Evolutionary conservation across 495 filamentous ascomycete genomes (phyloP), one percentile per base, ranked within the genome.

Genomic region (Penicillium cinerascens): DNA sequence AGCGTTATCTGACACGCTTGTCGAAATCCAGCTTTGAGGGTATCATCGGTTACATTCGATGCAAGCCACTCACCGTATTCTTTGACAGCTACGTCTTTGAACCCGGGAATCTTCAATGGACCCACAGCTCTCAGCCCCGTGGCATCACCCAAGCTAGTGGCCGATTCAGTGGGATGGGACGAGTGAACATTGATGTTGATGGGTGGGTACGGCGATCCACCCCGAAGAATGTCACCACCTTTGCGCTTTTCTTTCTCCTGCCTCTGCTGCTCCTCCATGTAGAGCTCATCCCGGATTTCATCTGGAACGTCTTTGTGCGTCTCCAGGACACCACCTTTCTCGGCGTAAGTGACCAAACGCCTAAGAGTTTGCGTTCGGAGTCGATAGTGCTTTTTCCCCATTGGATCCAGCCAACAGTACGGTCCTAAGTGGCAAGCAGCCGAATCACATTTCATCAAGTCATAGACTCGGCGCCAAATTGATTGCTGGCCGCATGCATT

Each of bases 301-400:
- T 58, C 41, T 1, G 58, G 64, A 27, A 71, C 53, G 50, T 71
- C 63, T 41, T 61, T 56, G 42, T 70, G 56, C 1, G 50, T 57
- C 43, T 63, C 44, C 3, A 66, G 38, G 16, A 43, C 44, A 22
- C 59, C 51, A 46, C 54, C 59, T 40, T 61, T 50, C 23, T 67
- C 49, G 1, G 58, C 61, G 26, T 54, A 63, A n/a, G 56, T 38
- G 26, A 69, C 49, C 9, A 71, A 51, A 8, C 48, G 52, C 26
- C n/a, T 65, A 15, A 68, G 48, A 46, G 56, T 48, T 47, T 68
- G 54, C 17, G 58, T 66, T 18, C 47, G 45, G 6, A 73, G 50
- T 51, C 38, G 61, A 48, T 69, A 68, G 50, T 71, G 68, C 36
- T 66, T 68, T 47, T 65, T 68, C 16, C 58, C 58, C 13, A 51